A percentile compares a stretch with the other conserved stretches of the same genome.
Conservation (phyloP, 2,329 filamentous ascomycete genomes). For the Diaporthe velutina region DNA sequence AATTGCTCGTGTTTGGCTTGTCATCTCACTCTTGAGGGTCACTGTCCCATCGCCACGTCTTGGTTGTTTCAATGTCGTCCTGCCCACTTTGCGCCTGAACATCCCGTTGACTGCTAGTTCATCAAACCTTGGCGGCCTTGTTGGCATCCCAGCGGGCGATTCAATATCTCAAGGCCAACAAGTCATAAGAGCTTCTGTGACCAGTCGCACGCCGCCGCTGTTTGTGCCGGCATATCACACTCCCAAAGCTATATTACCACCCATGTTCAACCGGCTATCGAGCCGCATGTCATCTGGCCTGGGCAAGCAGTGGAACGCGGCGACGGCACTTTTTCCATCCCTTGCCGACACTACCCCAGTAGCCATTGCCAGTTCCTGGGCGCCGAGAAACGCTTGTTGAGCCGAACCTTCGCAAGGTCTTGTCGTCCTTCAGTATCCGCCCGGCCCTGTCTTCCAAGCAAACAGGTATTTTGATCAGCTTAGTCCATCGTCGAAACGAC, state of each 20-base stretch:
- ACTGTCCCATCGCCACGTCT: constrained; percentile 18
- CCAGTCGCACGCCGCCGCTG: constrained; percentile 18
- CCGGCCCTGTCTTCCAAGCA: background rate
- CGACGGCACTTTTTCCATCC: background rate
- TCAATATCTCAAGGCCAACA: background rate
- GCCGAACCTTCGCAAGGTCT: background rate
- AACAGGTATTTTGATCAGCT: background rate
- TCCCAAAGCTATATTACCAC: background rate
- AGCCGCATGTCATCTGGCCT: constrained; percentile 17
- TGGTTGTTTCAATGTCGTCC: constrained; percentile 30
- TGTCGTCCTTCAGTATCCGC: background rate
- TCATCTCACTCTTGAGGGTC: constrained; percentile 13
- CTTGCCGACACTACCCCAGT: background rate
- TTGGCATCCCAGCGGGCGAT: background rate
- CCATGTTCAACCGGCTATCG: background rate
- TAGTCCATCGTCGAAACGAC: constrained; percentile 17
- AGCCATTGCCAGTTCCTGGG: background rate
- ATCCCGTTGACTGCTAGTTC: constrained; percentile 17
- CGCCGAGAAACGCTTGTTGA: constrained; percentile 8
- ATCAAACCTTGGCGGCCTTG: constrained; percentile 25
- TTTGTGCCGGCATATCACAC: constrained; percentile 16
- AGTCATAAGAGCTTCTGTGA: background rate
- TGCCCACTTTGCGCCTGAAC: constrained; percentile 9
- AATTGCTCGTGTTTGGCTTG: constrained; percentile 19
- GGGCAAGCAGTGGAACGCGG: background rate